phyloP scores from a whole-genome alignment of 2,329 filamentous ascomycete species.

The Hymenotorrendiella dingleyae region DNA sequence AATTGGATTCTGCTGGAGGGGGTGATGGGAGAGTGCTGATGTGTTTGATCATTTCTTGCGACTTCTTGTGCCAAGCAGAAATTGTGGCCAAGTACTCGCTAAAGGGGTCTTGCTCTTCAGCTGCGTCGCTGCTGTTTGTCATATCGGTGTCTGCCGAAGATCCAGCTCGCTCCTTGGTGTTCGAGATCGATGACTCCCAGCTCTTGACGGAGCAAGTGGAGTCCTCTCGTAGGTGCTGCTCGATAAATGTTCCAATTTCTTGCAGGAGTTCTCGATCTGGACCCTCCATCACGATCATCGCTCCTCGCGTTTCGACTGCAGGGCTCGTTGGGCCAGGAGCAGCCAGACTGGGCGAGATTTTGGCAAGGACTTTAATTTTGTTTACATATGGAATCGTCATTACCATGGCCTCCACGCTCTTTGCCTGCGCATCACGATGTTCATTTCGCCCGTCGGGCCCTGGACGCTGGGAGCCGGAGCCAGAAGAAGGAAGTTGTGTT shows the following conservation, averaged over 20 bases:
- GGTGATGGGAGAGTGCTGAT: slow-evolving; percentile 36
- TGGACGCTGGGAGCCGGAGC: slow-evolving; percentile 32
- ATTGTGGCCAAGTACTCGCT: slow-evolving; percentile 62
- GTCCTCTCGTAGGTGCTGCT: slow-evolving; percentile 25
- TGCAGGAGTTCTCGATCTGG: slow-evolving; percentile 46
- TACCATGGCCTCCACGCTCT: slow-evolving; percentile 60
- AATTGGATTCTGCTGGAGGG: slow-evolving; percentile 6
- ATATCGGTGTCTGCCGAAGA: slow-evolving; percentile 15
- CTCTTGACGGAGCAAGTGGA: slow-evolving; percentile 23
- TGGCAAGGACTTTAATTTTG: slow-evolving; percentile 71
- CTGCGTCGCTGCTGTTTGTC: slow-evolving; percentile 5
- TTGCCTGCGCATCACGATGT: slow-evolving; percentile 34
- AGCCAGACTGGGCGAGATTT: slow-evolving; percentile 65
- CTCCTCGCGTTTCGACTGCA: slow-evolving; percentile 53
- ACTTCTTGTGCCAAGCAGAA: slow-evolving; percentile 69
- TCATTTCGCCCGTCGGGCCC: slow-evolving; percentile 28
- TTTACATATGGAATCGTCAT: slow-evolving; percentile 68
- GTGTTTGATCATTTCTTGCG: slow-evolving; percentile 60
- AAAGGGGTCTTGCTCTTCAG: slow-evolving; percentile 35
- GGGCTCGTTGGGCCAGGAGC: slow-evolving; percentile 32
- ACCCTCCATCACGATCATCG: slow-evolving; percentile 80
- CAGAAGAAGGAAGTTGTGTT: slow-evolving; percentile 31
- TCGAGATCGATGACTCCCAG: slow-evolving; percentile 15
- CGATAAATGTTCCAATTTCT: slow-evolving; percentile 58
- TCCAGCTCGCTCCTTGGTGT: not conserved